phyloP scores from a whole-genome alignment of 148 eudicot genomes.

The Vaccinium darrowii region DNA sequence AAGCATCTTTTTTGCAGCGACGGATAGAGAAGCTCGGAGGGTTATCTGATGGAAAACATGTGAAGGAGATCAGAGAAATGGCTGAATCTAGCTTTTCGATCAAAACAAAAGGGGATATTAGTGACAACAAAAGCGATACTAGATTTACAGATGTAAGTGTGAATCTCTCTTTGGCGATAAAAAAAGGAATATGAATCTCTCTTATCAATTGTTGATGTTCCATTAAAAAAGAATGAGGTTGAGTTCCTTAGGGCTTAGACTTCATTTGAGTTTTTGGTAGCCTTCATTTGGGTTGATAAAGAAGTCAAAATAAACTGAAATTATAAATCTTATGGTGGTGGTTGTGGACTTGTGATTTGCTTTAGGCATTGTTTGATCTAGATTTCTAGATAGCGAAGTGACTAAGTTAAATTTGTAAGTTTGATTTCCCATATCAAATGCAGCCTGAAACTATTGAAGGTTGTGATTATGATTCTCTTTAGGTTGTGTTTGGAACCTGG shows the following conservation, averaged over 20 bases:
- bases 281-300: neutral
- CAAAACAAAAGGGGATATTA: slow-evolving; percentile 10
- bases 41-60: slow-evolving; percentile 21
- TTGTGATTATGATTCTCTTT: neutral
- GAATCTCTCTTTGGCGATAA: neutral
- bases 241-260: neutral
- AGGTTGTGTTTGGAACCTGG: neutral
- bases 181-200: neutral
- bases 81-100: slow-evolving; percentile 27
- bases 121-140: slow-evolving; percentile 19
- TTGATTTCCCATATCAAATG: neutral
- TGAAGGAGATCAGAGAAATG: slow-evolving; percentile 30
- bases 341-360: neutral
- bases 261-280: neutral
- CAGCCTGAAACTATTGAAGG: neutral
- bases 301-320: neutral
- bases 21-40: slow-evolving; percentile 52
- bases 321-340: neutral
- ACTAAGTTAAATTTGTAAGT: neutral
- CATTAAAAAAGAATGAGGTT: neutral
- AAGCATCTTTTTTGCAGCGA: slow-evolving; percentile 53
- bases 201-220: neutral
- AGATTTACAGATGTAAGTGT: slow-evolving; percentile 61
- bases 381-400: neutral
- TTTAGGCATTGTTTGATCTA: neutral